Evolutionary conservation across 2,329 filamentous ascomycete species (phyloP).

Genomic region (Aspergillus spinulosporus): DNA sequence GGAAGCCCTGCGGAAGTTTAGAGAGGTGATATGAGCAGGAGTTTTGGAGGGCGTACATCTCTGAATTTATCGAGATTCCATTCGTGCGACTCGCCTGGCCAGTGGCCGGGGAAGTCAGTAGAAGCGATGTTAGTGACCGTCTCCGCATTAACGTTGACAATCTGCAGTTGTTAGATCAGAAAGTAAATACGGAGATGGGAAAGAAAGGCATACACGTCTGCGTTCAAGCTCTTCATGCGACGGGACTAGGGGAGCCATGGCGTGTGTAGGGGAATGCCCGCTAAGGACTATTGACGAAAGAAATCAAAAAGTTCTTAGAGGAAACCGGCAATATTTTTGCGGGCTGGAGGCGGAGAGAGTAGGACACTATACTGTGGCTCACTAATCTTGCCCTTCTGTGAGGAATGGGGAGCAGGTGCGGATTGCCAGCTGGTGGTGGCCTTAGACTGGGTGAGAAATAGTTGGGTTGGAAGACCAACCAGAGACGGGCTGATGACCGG

Average conservation of each 20-base stretch:
- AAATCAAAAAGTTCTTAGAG: constrained; percentile 36
- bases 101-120: constrained; percentile 89
- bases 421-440: not conserved
- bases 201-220: constrained; percentile 40
- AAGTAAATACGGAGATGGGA: too few relatives aligned
- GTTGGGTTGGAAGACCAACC: constrained; percentile 30
- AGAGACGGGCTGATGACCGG: constrained; percentile 39
- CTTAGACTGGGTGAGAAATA: constrained; percentile 22
- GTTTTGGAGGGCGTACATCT: constrained; percentile 43
- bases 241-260: constrained; percentile 46
- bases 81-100: constrained; percentile 79
- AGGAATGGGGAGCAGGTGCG: not conserved
- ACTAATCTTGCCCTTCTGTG: not conserved
- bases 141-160: constrained; percentile 83
- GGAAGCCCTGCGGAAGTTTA: constrained; percentile 55
- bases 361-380: constrained; percentile 22
- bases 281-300: constrained; percentile 23
- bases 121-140: constrained; percentile 86
- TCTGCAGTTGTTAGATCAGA: constrained; percentile 51
- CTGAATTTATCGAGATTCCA: constrained; percentile 76
- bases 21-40: not conserved
- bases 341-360: constrained; percentile 28
- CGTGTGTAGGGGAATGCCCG: constrained; percentile 16
- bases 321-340: constrained; percentile 30
- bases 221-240: constrained; percentile 46